Evolutionary conservation across 805 yeast genomes (phyloP), one percentile per base, ranked within the genome.

Genomic region (Pichia cephalocereana): DNA sequence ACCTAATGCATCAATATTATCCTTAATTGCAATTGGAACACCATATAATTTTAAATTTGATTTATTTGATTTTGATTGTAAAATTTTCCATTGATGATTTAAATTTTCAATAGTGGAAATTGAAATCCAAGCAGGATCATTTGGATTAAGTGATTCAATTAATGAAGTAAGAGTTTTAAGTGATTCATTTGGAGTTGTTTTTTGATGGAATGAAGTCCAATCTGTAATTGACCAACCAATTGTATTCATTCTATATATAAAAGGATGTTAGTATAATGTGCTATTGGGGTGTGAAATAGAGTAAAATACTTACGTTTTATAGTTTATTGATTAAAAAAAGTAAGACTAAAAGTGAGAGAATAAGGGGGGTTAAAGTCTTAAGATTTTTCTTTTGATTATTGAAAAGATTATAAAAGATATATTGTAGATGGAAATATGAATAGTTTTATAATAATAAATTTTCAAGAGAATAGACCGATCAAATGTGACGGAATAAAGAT

Each of bases 1-100:
- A 6, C 84, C 86, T 54, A 75, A 76, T 26, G 78, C 97, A 62
- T 91, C 98, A 52, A 91, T 93, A 66, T 93, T 91, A 66, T 91
- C 99, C 65, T 91, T 91, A 42, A 91, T 79, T 15, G 96, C 99
- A 41, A 88, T 76, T 1, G 99, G 99, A 4, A 93, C 98, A 65
- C 98, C 98, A 61, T 82, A 91, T 28, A 91, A 73, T 15, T 88
- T 86, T 40, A 86, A 66, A 0, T 61, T 50, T n/a, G 60, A 53
- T 57, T 77, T 83, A 61, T 79, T 62, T 19, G 76, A 67, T 59
- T 75, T 76, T 15, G 86, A 75, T 60, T 83, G 87, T 41, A 90
- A 69, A 38, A 80, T 77, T 44, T 74, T 73, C 89, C 96, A 87
- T 66, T 91, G 98, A 55, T 81, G 84, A 38, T 61, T 57, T 45